Base-by-base conservation (phyloP, 352 stramenopile species). In the Phytophthora palmivora region DNA sequence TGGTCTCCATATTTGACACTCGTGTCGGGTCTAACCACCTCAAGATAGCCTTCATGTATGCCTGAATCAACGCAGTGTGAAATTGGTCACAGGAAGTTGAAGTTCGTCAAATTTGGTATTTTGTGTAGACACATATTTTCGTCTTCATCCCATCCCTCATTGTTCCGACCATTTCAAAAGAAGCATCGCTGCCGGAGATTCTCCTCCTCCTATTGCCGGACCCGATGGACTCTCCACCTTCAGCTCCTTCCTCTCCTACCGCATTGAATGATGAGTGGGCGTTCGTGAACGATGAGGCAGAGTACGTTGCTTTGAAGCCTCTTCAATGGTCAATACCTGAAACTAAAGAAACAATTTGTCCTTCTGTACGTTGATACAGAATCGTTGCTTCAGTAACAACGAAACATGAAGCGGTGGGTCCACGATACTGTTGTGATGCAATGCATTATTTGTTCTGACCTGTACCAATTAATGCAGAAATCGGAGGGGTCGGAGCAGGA, bases 241-340 rank as follows among this genome's bases (percentile, higher is more conserved):
- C 48, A 49, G 21, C 52, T 53, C 34, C 65, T 56, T 63, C 64
- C 15, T 64, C 67, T 56, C 34, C 65, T 34, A 33, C 50, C 12
- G n/a, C 58, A 28, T 44, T 70, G 39, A 48, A 82, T 21, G 82
- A 89, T 28, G 84, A 90, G 44, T 93, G 84, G 84, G 76, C 70
- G 41, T 54, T 93, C 49, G 84, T 93, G 55, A 75, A 89, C 45
- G 79, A 89, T 28, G 67, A 86, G 6, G 79, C 82, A 11, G 79
- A 91, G 84, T 93, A 72, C 53, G 42, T 49, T 10, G 21, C 43
- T 22, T 52, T n/a, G 61, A 42, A 36, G 24, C 2, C n/a, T 33
- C 34, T 55, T 66, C 18, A 34, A 38, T 67, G 15, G 36, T 58
- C 21, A 16, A 44, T 14, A 44, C 3, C 6, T 30, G 45, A 33